Base-by-base conservation (phyloP, 768 basidiomycete species). In the Filobasidium floriforme region DNA sequence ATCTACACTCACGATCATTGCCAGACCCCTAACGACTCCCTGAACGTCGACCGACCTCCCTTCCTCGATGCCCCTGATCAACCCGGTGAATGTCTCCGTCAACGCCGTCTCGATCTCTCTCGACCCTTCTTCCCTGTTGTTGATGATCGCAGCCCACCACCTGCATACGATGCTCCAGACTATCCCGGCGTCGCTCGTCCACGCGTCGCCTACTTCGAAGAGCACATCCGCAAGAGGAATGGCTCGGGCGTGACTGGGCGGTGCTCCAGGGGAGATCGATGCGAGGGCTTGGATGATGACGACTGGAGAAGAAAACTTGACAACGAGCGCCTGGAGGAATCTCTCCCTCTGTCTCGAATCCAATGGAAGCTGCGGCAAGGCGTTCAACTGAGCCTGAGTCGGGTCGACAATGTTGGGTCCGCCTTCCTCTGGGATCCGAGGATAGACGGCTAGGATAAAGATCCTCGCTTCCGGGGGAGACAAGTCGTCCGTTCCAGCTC, bases 141-240 rank as follows among this genome's bases (percentile, higher is more conserved):
- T 63, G 9, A 75, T 65, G 14, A 70, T 72, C 10, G 68, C 67
- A 7, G 72, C 76, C 77, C 77, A 77, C 75, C 77, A 79, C 61
- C 74, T 67, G 19, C 66, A 69, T 26, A 77, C 72, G 32, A 77
- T 74, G 2, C 69, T 73, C 61, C 73, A 70, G 19, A 79, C 74
- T 10, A 76, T 73, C 2, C 73, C 76, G 59, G 75, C 76, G 61
- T 76, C 74, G 55, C 75, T 73, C 12, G 76, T 76, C 57, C 76
- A 62, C 9, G 65, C 71, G 28, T 78, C 76, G 9, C 79, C 79
- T 24, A 79, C 70, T 71, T 79, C 79, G 66, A 77, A 72, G 41
- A 79, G 63, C 26, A 78, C 69, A 41, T 78, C 77, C 37, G 74
- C 72, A 7, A 79, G 70, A 1, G 73, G 71, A 7, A 77, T 73